These are phyloP conservation scores for Coemansia aciculifera DNA, from an alignment of 192 early-diverging fungal species.

Conservation along the genomic window DNA sequence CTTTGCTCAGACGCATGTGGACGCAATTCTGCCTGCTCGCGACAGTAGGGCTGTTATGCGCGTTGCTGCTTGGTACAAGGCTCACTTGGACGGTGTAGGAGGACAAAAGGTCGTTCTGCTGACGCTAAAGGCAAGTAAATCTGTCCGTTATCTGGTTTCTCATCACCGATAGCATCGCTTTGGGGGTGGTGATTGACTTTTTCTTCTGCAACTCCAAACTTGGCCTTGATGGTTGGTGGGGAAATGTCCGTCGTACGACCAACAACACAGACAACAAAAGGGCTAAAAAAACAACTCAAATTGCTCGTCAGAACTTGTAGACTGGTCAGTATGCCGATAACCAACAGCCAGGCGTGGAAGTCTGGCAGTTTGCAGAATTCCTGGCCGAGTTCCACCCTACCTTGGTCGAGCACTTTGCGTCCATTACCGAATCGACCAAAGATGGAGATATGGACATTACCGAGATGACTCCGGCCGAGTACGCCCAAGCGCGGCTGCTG, in stretches of 20 bases:
- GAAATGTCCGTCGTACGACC: background rate
- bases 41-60: conserved; percentile 61
- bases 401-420: conserved; percentile 51
- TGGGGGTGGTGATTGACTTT: conserved; percentile 1
- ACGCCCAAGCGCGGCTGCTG: conserved; percentile 34
- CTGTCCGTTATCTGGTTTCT: conserved; percentile 13
- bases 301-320: background rate
- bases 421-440: conserved; percentile 58
- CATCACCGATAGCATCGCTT: conserved; percentile 21
- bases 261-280: background rate
- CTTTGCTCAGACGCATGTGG: conserved; percentile 53
- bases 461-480: conserved; percentile 27
- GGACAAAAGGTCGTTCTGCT: conserved; percentile 27
- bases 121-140: conserved; percentile 18
- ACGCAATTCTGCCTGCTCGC: conserved; percentile 17
- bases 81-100: conserved; percentile 46
- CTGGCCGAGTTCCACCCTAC: conserved; percentile 49
- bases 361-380: conserved; percentile 34
- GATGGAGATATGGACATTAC: conserved; percentile 57
- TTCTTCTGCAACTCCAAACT: background rate
- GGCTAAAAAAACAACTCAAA: background rate
- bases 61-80: conserved; percentile 61
- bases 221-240: background rate
- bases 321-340: background rate
- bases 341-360: conserved; percentile 17